phyloP scores from a whole-genome alignment of 805 yeast species.

The Ogataea trehalophila region DNA sequence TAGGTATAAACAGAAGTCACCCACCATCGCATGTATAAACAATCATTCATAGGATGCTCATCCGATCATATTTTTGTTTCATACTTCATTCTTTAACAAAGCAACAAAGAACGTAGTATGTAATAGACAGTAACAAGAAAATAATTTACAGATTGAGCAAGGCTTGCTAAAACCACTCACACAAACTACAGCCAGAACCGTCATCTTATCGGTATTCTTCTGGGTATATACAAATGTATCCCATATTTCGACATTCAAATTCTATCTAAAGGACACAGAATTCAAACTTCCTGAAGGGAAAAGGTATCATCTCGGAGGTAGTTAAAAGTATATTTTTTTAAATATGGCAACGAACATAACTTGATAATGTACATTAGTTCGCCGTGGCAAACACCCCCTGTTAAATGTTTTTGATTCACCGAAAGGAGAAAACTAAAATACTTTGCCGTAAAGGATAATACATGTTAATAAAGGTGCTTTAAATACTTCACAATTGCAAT shows the following conservation, averaged over 20 bases:
- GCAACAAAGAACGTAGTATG: too few species aligned
- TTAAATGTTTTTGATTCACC: slow-evolving; percentile 49
- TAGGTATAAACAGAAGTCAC: neutral
- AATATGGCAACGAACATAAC: slow-evolving; percentile 63
- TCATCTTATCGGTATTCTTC: too few species aligned
- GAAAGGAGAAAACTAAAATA: slow-evolving; percentile 2
- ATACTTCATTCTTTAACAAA: too few species aligned
- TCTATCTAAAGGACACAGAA: slow-evolving; percentile 45
- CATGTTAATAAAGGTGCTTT: neutral
- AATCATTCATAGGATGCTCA: neutral
- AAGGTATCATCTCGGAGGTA: slow-evolving; percentile 52
- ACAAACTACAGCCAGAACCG: too few species aligned
- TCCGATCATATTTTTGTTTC: too few species aligned
- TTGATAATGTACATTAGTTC: slow-evolving; percentile 55
- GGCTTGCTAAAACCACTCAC: too few species aligned
- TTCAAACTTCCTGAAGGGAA: slow-evolving; percentile 59
- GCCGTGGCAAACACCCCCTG: slow-evolving; percentile 67
- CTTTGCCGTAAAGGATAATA: neutral
- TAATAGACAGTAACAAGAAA: too few species aligned
- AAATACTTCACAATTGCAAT: neutral
- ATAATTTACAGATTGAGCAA: too few species aligned
- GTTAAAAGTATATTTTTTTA: slow-evolving; percentile 32
- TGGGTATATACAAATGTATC: slow-evolving; percentile 21
- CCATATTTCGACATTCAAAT: slow-evolving; percentile 55
- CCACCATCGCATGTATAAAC: neutral